A percentile compares a stretch with the other conserved stretches of the same genome.
Evolutionary conservation across 768 basidiomycete genomes (phyloP).

Genomic region (Coprinopsis strossmayeri): DNA sequence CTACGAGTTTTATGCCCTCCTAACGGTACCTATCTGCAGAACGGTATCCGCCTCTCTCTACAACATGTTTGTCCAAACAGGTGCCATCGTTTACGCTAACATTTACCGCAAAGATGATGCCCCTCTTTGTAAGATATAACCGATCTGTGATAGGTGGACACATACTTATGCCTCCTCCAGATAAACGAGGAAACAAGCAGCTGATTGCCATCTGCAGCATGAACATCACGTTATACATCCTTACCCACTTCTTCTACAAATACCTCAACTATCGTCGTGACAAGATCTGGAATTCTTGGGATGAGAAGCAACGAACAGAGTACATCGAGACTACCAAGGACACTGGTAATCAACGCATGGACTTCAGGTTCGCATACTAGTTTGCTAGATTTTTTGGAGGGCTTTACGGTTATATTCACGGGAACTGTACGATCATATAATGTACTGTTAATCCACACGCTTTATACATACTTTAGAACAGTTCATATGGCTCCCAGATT

Average conservation of each 20-base stretch:
- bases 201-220: constrained; percentile 49
- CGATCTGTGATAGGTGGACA: neutral
- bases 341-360: constrained; percentile 50
- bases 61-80: constrained; percentile 62
- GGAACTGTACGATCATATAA: too few species aligned
- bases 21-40: constrained; percentile 14
- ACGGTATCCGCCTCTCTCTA: constrained; percentile 47
- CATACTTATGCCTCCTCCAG: constrained; percentile 19
- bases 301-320: constrained; percentile 44
- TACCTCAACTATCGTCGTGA: constrained; percentile 41
- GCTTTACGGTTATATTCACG: neutral
- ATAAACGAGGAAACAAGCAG: constrained; percentile 52
- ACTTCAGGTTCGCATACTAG: constrained; percentile 59
- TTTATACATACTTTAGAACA: too few species aligned
- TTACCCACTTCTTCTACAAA: constrained; percentile 51
- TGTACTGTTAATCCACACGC: too few species aligned
- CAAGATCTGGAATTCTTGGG: constrained; percentile 44
- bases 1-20: neutral
- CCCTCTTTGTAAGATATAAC: constrained; percentile 28
- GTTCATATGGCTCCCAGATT: constrained; percentile 52
- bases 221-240: constrained; percentile 47
- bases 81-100: constrained; percentile 44
- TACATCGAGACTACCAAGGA: constrained; percentile 61
- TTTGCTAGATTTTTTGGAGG: neutral
- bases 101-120: constrained; percentile 50